Evolutionary conservation across 768 basidiomycete genomes (phyloP).

Genomic region (Tephrocybe rancida): DNA sequence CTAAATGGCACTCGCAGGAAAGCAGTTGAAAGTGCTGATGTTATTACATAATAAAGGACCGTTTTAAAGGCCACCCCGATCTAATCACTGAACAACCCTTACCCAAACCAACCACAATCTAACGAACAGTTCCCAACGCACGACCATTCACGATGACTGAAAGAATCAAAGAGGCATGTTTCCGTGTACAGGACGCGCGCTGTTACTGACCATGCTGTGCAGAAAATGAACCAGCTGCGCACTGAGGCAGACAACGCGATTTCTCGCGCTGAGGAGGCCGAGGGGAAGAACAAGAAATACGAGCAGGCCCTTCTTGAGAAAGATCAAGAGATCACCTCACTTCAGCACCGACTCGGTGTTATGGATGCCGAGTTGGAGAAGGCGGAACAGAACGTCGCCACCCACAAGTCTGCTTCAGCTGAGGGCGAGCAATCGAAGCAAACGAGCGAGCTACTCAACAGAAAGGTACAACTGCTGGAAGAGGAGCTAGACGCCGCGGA

Average conservation of each 20-base stretch:
- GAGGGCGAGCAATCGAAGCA: slow-evolving; percentile 74
- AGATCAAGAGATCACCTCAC: slow-evolving; percentile 86
- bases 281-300: slow-evolving; percentile 76
- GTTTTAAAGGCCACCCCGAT: slow-evolving; percentile 26
- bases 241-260: slow-evolving; percentile 83
- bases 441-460: slow-evolving; percentile 68
- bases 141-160: slow-evolving; percentile 42
- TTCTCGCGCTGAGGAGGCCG: slow-evolving; percentile 84
- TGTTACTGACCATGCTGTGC: slow-evolving; percentile 21
- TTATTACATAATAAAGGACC: slow-evolving; percentile 18
- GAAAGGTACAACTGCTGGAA: slow-evolving; percentile 92
- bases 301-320: slow-evolving; percentile 76
- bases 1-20: no score
- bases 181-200: background rate
- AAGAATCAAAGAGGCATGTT: slow-evolving; percentile 51
- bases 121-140: slow-evolving; percentile 19
- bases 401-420: slow-evolving; percentile 62
- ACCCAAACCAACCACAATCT: slow-evolving; percentile 18
- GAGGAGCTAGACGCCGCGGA: slow-evolving; percentile 95
- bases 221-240: slow-evolving; percentile 83
- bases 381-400: slow-evolving; percentile 63
- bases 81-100: slow-evolving; percentile 36
- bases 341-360: slow-evolving; percentile 67
- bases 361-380: slow-evolving; percentile 73
- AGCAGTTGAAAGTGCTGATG: background rate